Base-by-base conservation (phyloP, 306 rosid species). In the Cicer yamashitae region DNA sequence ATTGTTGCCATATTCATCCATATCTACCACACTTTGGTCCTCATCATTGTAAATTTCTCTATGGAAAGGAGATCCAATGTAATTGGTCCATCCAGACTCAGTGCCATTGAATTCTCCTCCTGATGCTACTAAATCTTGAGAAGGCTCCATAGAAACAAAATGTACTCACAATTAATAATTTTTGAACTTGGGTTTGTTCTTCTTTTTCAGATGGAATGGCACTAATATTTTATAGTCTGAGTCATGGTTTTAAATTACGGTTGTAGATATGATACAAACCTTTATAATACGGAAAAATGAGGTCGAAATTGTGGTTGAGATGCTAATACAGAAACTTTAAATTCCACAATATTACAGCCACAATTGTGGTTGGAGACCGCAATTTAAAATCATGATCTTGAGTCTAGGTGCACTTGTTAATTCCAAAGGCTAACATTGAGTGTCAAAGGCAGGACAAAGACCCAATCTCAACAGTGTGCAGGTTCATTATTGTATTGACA, bases 11-110 rank as follows among this genome's bases (percentile, higher is more conserved):
- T 67, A 41, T 7, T 71, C 81, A 48, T 73, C 67, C 50, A 64
- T 18, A 14, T 63, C 52, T 64, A 7, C 52, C 56, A 7, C 79
- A 68, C 70, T 59, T 34, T 37, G 43, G 22, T 48, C 64, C 45
- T 73, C 82, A 14, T 37, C 74, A 56, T 53, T 44, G 64, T n/a
- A 72, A 20, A 18, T 25, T 66, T 77, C 77, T 43, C 41, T 71
- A 46, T 37, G 58, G 14, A 68, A 44, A 39, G 44, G 83, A 80
- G 93, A 87, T 70, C 87, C 88, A 73, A 91, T 82, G 59, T 91
- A 91, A 57, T 75, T 78, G 53, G 96, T 91, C 96, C 96, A 91
- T 22, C 96, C 96, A 74, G 93, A 91, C 65, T 88, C 96, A 67
- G 77, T 67, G 37, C 66, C 79, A 61, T 75, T 76, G 54, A 75